Evolutionary conservation across 73 alveolate species (phyloP).

Genomic region (Tetrahymena malaccensis): DNA sequence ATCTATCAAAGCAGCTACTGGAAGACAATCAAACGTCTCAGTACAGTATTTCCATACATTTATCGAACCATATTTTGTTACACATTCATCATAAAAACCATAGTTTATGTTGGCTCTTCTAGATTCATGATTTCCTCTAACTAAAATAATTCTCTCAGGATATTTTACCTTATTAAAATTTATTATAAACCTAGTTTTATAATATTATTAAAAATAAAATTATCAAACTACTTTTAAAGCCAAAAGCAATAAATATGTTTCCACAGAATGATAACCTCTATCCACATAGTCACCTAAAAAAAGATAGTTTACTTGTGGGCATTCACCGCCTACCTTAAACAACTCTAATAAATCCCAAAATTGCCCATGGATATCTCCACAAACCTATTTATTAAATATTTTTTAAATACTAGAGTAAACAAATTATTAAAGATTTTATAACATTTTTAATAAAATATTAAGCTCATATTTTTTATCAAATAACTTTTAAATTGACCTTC

Average conservation of each 20-base stretch:
- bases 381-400: constrained; percentile 48
- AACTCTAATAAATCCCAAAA: constrained; percentile 79
- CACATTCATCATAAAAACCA: constrained; percentile 93
- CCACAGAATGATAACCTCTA: constrained; percentile 85
- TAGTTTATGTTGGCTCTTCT: constrained; percentile 73
- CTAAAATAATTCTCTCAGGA: constrained; percentile 74
- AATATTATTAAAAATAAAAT: neutral
- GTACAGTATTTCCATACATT: constrained; percentile 99
- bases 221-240: constrained; percentile 82
- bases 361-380: constrained; percentile 81
- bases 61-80: constrained; percentile 86
- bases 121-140: constrained; percentile 73
- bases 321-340: constrained; percentile 82
- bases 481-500: too few relatives aligned
- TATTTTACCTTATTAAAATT: constrained; percentile 48
- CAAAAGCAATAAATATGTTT: constrained; percentile 73
- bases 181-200: too few relatives aligned
- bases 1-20: constrained; percentile 92
- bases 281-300: constrained; percentile 93
- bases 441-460: too few relatives aligned
- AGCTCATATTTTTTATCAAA: too few relatives aligned
- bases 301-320: constrained; percentile 78
- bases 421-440: too few relatives aligned
- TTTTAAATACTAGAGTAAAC: too few relatives aligned
- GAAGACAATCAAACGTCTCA: constrained; percentile 95